These are phyloP conservation scores for Epichloe sibirici DNA, from an alignment of 2,329 filamentous ascomycete genomes.

Conservation along the genomic window DNA sequence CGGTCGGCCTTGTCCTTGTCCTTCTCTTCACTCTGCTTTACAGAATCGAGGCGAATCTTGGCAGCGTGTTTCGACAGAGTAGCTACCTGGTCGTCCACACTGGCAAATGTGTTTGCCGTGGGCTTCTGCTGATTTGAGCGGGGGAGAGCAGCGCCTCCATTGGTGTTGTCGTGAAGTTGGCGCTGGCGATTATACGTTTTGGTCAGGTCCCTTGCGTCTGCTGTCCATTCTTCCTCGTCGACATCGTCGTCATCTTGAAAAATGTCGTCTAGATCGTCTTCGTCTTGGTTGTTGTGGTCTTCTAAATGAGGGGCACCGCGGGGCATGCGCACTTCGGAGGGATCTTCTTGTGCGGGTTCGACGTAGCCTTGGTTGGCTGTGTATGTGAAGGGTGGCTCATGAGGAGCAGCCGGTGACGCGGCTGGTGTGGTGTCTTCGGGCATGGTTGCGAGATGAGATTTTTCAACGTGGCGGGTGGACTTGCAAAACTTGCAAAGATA, in stretches of 20 bases:
- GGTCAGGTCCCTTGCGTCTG: slow-evolving; percentile 56
- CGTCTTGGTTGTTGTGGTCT: slow-evolving; percentile 18
- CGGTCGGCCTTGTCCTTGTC: slow-evolving; percentile 84
- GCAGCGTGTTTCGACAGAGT: slow-evolving; percentile 74
- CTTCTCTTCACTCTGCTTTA: slow-evolving; percentile 38
- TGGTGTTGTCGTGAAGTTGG: slow-evolving; percentile 40
- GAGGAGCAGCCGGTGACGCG: slow-evolving; percentile 27
- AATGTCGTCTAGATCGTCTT: slow-evolving; percentile 29
- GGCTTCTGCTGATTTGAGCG: slow-evolving; percentile 71
- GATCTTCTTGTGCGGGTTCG: slow-evolving; percentile 23
- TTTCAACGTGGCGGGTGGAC: not conserved
- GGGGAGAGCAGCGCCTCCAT: slow-evolving; percentile 36
- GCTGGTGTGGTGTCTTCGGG: slow-evolving; percentile 11
- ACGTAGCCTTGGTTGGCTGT: slow-evolving; percentile 31
- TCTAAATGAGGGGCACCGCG: slow-evolving; percentile 13
- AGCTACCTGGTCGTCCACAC: slow-evolving; percentile 77
- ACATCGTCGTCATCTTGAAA: slow-evolving; percentile 38
- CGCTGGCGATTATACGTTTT: slow-evolving; percentile 83
- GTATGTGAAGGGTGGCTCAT: slow-evolving; percentile 33
- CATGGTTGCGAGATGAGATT: slow-evolving; percentile 4
- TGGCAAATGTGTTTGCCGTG: slow-evolving; percentile 63
- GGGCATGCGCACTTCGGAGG: slow-evolving; percentile 19
- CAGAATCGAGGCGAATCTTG: slow-evolving; percentile 69
- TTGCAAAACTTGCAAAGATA: not conserved
- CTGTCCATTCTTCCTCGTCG: slow-evolving; percentile 50